Conservation (phyloP, 371 early-diverging fungal genomes). For the Amoeboaphelidium occidentale region DNA sequence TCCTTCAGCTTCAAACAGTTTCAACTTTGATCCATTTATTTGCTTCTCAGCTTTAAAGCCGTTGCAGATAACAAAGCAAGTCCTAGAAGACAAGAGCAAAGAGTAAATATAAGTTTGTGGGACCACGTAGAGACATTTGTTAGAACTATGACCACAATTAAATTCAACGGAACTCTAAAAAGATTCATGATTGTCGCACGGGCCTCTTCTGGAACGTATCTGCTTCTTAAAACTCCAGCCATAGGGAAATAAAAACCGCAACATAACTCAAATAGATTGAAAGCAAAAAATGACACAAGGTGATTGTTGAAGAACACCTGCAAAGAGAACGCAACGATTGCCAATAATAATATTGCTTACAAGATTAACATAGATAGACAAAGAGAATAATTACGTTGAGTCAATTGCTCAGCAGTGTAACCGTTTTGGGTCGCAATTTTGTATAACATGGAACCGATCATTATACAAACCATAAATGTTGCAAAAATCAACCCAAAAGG, state of each 20-base stretch:
- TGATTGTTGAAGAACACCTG: conserved; percentile 6
- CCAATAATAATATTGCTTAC: background rate
- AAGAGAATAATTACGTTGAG: background rate
- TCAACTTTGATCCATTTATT: no score
- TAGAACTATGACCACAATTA: conserved; percentile 37
- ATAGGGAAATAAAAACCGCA: conserved; percentile 52
- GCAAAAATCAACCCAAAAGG: conserved; percentile 35
- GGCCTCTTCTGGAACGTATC: conserved; percentile 40
- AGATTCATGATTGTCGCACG: conserved; percentile 47
- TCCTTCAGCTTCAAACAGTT: no score
- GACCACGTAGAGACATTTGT: conserved; percentile 27
- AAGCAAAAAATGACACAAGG: conserved; percentile 8
- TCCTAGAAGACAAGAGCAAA: no score
- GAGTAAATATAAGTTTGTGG: no score
- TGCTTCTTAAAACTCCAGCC: conserved; percentile 33
- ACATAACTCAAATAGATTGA: conserved; percentile 34
- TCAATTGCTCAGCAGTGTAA: background rate
- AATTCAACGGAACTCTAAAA: conserved; percentile 46
- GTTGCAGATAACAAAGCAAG: no score
- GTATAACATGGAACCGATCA: conserved; percentile 39
- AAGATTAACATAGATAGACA: background rate
- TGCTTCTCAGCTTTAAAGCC: no score
- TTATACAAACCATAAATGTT: conserved; percentile 42
- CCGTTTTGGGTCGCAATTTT: conserved; percentile 12
- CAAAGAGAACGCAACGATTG: background rate